Conservation (phyloP, 176 grass and related monocot genomes). For the sorghum (Sorghum bicolor) region DNA sequence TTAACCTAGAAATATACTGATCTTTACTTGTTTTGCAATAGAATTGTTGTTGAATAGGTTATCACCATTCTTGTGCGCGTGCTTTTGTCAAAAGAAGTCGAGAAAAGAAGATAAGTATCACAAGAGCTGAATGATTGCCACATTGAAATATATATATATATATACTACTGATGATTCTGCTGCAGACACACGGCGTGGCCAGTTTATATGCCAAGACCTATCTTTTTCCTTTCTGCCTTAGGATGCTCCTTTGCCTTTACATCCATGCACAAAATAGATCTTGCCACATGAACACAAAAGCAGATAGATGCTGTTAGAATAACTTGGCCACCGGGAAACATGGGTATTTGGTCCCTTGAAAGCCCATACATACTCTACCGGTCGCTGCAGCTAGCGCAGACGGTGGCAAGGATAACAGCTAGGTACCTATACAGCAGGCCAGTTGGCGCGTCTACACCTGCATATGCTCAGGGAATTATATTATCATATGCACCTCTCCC, state of each 20-base stretch:
- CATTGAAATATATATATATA: conserved; percentile 18
- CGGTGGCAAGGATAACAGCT: not conserved
- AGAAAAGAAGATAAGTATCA: not conserved
- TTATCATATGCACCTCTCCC: not conserved
- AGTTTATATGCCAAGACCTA: conserved; percentile 20
- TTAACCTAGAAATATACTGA: not conserved
- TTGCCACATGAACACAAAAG: not conserved
- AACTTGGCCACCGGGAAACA: conserved; percentile 33
- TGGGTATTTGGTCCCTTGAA: conserved; percentile 2
- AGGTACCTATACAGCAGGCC: not conserved
- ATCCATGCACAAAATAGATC: conserved; percentile 14
- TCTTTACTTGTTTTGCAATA: not conserved
- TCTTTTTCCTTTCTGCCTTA: conserved; percentile 17
- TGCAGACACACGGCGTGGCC: conserved; percentile 1
- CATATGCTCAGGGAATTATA: not conserved
- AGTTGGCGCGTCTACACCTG: not conserved
- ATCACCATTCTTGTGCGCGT: not conserved
- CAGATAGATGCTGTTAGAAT: conserved; percentile 35
- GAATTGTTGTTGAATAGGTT: not conserved
- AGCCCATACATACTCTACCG: not conserved
- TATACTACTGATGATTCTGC: no score
- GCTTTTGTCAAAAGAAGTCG: conserved; percentile 30
- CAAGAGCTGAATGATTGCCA: conserved; percentile 28
- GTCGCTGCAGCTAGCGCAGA: not conserved
- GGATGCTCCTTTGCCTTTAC: conserved; percentile 28